phyloP scores from a whole-genome alignment of 495 filamentous ascomycete species.

The Platismatia glauca region DNA sequence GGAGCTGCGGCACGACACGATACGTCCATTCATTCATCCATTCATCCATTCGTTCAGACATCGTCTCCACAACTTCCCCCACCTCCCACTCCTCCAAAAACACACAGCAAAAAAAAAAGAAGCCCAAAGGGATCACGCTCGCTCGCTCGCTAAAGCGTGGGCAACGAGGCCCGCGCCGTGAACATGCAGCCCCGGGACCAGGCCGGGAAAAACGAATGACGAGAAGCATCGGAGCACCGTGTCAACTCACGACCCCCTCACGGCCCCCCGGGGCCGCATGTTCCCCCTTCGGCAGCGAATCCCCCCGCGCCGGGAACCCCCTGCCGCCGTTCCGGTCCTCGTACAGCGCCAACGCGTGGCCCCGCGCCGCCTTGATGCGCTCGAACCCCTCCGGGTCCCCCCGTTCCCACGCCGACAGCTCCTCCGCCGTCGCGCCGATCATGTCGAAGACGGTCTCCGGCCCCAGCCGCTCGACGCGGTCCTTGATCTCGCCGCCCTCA shows the following conservation, averaged over 20 bases:
- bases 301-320: not conserved
- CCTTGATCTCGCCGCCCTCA: slow-evolving; percentile 49
- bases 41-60: too few species aligned
- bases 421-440: slow-evolving; percentile 46
- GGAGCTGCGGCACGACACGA: too few species aligned
- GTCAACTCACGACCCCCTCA: not conserved
- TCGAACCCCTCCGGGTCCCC: slow-evolving; percentile 41
- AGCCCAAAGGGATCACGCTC: too few species aligned
- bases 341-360: slow-evolving; percentile 13
- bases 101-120: too few species aligned
- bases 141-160: too few species aligned
- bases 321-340: not conserved
- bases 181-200: too few species aligned
- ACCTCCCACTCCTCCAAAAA: too few species aligned
- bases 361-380: slow-evolving; percentile 15
- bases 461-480: slow-evolving; percentile 46
- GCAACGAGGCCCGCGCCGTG: too few species aligned
- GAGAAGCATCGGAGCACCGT: too few species aligned
- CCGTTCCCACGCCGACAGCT: slow-evolving; percentile 42
- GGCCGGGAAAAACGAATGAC: too few species aligned
- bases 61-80: too few species aligned
- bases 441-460: slow-evolving; percentile 52
- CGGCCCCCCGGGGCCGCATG: not conserved
- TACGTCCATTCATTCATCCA: not conserved
- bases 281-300: not conserved